Base-by-base conservation (phyloP, 2,329 filamentous ascomycete species). In the Leptoxyphium fumago region DNA sequence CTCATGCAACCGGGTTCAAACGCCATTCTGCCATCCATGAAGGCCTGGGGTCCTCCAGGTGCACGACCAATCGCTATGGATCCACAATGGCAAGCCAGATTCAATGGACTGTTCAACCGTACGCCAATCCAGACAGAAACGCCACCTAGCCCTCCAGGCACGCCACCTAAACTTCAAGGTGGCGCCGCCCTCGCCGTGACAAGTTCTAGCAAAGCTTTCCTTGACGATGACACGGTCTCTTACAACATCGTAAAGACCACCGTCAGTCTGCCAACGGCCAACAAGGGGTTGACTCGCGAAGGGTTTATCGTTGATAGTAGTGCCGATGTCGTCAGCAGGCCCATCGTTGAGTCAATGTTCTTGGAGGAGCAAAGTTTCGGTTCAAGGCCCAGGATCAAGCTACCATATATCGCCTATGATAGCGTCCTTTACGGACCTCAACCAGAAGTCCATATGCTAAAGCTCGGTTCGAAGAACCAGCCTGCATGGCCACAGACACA, bases 91-190 rank as follows among this genome's bases (percentile, higher is more conserved):
- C 86, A 94, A 61, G 80, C 83, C 54, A 79, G 79, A 55, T 87
- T 95, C 61, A 87, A 94, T 61, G 80, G 74, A 39, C 72, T 94
- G 39, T 70, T 80, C 44, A 75, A 78, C 52, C 87, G 82, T 58
- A 71, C 77, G 5, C 56, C 63, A 7, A 64, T 72, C 15, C 69
- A 58, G 26, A 58, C 62, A 2, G 59, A 61, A 26, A 50, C 58
- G 6, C 57, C 60, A n/a, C 59, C 59, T 10, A 60, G 59, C 21
- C 58, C 58, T 38, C 58, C 60, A 17, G 56, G 60, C 29, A 67
- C 62, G 29, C 60, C 64, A 42, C 61, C 62, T 14, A 62, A 61
- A 53, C 30, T 69, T 29, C 52, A 54, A 43, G 57, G 58, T 11
- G 51, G 46, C 78, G 73, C 54, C 70, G 73, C 46, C 69, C 59